Evolutionary conservation across 257 asterid species (phyloP), one percentile per base, ranked within the genome.

Genomic region (Solanum dulcamara): DNA sequence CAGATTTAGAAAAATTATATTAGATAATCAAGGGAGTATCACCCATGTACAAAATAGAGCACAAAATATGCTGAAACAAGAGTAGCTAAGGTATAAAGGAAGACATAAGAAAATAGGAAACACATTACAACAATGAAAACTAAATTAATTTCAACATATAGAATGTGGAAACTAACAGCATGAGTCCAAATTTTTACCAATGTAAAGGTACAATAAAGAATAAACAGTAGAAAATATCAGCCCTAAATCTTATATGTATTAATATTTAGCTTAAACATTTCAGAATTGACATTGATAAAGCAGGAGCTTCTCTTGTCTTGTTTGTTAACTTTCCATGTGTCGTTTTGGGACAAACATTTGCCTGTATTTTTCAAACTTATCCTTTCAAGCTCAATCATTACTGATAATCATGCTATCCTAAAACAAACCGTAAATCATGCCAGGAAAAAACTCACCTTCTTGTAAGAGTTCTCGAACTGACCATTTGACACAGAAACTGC

Each of bases 401-500:
- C 24, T 24, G 35, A 75, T 40, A 74, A 28, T 40, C 26, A 26
- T 42, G 55, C 1, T 24, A 24, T 75, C 81, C 59, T 24, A 44
- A 75, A 75, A 28, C 40, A 79, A 28, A 46, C 64, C 1, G 28
- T 28, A 79, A 77, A 35, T 66, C 51, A 81, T 79, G 81, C 81
- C 46, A 84, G 38, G 53, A 55, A 86, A 71, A 80, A 64, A 83
- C 91, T 81, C 32, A 93, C 98, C 97, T 92, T 94, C 75, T 84
- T 88, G 88, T 84, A 70, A 67, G 91, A 88, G 92, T 88, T 91
- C 50, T 91, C 98, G 24, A 80, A 86, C 87, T 90, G 98, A 71
- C 94, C 98, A 88, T 93, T 92, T 85, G 92, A 88, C 48, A 91
- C 85, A 57, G 94, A 86, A 89, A 85, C 88, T 15, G 83, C 71